phyloP scores from a whole-genome alignment of 768 basidiomycete species.

The Tylopilus sp. region DNA sequence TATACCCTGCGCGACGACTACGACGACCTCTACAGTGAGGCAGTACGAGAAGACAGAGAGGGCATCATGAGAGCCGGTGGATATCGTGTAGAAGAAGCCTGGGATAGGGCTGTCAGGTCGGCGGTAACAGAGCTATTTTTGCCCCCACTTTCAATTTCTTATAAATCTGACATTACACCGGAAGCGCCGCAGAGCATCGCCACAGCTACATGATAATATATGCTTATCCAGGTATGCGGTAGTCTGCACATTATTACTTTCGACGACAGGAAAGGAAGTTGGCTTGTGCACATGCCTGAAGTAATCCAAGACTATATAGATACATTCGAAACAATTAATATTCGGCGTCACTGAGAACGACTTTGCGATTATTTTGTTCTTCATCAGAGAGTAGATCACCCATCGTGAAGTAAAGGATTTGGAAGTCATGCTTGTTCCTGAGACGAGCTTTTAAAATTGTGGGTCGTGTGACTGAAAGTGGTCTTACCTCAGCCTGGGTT shows the following conservation, averaged over 20 bases:
- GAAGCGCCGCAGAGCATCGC: conserved; percentile 41
- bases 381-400: conserved; percentile 52
- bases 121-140: conserved; percentile 75
- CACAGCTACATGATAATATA: conserved; percentile 34
- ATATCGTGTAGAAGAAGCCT: conserved; percentile 77
- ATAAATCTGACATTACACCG: conserved; percentile 4
- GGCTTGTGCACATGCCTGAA: neutral
- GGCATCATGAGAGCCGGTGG: conserved; percentile 83
- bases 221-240: neutral
- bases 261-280: neutral
- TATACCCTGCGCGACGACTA: conserved; percentile 57
- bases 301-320: neutral
- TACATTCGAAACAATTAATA: conserved; percentile 13
- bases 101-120: conserved; percentile 74
- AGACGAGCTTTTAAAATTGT: neutral
- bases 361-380: conserved; percentile 48
- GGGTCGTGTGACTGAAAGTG: neutral
- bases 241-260: neutral
- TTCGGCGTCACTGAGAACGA: conserved; percentile 48
- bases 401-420: conserved; percentile 82
- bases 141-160: conserved; percentile 41
- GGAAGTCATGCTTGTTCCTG: conserved; percentile 54
- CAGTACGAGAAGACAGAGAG: conserved; percentile 70
- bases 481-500: conserved; percentile 36
- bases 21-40: conserved; percentile 71